Evolutionary conservation across 768 basidiomycete genomes (phyloP).

Genomic region (Mycena latifolia): DNA sequence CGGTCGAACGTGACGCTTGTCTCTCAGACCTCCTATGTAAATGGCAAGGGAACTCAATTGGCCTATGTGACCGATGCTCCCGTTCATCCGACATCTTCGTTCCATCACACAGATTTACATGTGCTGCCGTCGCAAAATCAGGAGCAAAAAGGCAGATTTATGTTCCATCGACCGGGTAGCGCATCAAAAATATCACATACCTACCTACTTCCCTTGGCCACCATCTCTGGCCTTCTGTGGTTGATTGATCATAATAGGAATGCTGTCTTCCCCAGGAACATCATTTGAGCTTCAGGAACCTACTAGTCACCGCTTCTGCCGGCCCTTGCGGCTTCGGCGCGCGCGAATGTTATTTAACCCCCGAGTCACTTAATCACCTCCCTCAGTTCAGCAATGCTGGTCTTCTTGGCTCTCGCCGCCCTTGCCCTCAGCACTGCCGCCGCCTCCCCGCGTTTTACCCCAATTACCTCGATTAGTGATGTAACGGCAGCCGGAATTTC

Average conservation of each 20-base stretch:
- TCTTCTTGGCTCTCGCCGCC: neutral
- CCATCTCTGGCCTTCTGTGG: conserved; percentile 1
- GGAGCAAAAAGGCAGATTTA: conserved; percentile 7
- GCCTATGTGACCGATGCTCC: no score
- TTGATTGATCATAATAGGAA: conserved; percentile 5
- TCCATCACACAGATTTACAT: conserved; percentile 6
- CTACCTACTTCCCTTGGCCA: neutral
- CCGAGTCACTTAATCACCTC: conserved; percentile 5
- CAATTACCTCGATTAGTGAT: conserved; percentile 12
- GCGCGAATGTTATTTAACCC: conserved; percentile 7
- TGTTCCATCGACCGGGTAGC: conserved; percentile 2
- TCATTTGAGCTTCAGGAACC: conserved; percentile 8
- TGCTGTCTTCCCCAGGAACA: conserved; percentile 10
- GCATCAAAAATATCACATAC: conserved; percentile 1
- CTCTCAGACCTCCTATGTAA: neutral
- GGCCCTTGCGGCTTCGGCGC: conserved; percentile 7
- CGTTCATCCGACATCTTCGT: conserved; percentile 1
- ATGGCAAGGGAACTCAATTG: no score
- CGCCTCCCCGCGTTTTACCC: conserved; percentile 7
- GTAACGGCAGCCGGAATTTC: conserved; percentile 7
- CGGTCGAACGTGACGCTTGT: neutral
- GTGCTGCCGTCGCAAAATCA: conserved; percentile 4
- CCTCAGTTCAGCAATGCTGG: conserved; percentile 4
- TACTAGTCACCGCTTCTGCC: conserved; percentile 8
- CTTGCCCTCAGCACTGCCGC: conserved; percentile 1